Evolutionary conservation across 2,329 filamentous ascomycete genomes (phyloP), one percentile per base, ranked within the genome.

Genomic region (Colletotrichum chrysophilum): DNA sequence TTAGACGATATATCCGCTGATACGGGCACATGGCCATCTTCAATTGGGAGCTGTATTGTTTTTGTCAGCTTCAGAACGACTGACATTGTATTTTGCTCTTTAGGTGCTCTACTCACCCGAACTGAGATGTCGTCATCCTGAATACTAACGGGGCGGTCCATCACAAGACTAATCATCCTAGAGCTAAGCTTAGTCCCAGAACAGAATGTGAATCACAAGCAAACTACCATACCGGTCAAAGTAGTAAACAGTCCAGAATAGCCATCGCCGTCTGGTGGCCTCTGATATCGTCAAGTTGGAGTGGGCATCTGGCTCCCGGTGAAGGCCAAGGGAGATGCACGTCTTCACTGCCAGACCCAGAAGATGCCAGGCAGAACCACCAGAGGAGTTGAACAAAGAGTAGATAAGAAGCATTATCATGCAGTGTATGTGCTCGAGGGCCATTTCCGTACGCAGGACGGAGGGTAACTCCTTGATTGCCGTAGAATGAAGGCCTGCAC

Each of bases 221-320:
- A 52, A 43, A 5, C 18, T 7, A 32, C 10, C 10, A n/a, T 52
- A 76, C 74, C 74, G 74, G 30, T 76, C 70, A 8, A 73, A 56
- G 8, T 26, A 66, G 30, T 76, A 76, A 12, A 76, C 64, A 13
- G 38, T 76, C 74, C 74, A 76, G 18, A 76, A 76, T 21, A 76
- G n/a, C 74, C 70, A 76, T 36, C 58, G 60, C 18, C 32, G 56
- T 14, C 60, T 68, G 16, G 68, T 62, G 9, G 34, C 26, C 13
- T 72, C 64, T 10, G 36, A 12, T 13, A 21, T 16, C 10, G 70
- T 62, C 16, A 66, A 58, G 14, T 62, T 66, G 34, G 43, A 13
- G 13, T 73, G 56, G 14, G 43, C n/a, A 21, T 69, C 70, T 5
- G 65, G 56, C n/a, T 65, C 32, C 14, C 38, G 32, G 21, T 73